Evolutionary conservation across 495 filamentous ascomycete genomes (phyloP), one percentile per base, ranked within the genome.

Genomic region (Daldinia childiae): DNA sequence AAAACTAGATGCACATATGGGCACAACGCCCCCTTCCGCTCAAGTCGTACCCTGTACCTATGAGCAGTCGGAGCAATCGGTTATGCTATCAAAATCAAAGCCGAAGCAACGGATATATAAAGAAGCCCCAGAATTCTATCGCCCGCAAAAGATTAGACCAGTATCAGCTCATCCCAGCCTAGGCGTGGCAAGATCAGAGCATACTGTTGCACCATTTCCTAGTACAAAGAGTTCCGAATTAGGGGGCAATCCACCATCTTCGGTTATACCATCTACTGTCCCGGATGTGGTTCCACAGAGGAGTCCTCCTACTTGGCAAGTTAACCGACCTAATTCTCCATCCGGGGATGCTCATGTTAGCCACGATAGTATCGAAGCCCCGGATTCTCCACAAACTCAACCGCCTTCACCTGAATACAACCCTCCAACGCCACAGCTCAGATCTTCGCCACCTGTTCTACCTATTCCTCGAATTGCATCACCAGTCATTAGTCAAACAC

Each of bases 1-100:
- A 55, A 75, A 58, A 38, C 54, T 55, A 11, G 70, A 69, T 19
- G 36, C 66, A 6, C 41, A 51, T 17, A 50, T 65, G 29, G 57
- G 68, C 7, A 68, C 76, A 14, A 82, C 80, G 9, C 79, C 82
- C 1, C 78, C 81, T 1, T 84, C 82, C 1, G 81, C 80, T 0
- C 82, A 83, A 41, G 26, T 83, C 55, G 79, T 83, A 4, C 80
- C 81, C 1, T 79, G 65, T 26, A 82, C 81, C 17, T 59, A 74
- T 26, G 60, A 76, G 15, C 66, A 66, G 34, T 71, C 71, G 4
- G 59, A 58, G 15, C 51, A 60, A 27, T 54, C 57, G 24, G 62
- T 65, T 1, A 45, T 19, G 7, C 34, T 36, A 15, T 15, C 48
- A 0, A 54, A 51, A 34, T 11, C 34, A 0, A 63, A 56, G 27